A percentile compares a stretch with the other conserved stretches of the same genome.
These are phyloP conservation scores for Eucalyptus pauciflora DNA, from an alignment of 345 rosid species.

Conservation along the genomic window DNA sequence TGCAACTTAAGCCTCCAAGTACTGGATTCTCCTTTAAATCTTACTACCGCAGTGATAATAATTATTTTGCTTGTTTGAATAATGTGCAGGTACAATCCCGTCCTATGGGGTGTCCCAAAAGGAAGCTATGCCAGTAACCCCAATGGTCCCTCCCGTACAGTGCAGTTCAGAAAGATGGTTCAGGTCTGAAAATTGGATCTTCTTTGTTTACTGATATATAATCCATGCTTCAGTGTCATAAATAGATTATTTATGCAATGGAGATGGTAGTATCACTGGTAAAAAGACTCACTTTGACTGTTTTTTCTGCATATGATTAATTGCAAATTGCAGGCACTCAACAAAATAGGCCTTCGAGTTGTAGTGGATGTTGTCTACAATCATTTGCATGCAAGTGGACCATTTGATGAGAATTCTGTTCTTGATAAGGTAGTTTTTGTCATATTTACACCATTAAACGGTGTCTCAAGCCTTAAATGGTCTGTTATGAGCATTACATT, in stretches of 20 bases:
- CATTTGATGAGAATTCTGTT: slow-evolving; percentile 65
- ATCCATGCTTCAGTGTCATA: not conserved
- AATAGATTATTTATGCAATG: not conserved
- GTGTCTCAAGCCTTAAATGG: not conserved
- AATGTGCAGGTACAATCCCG: slow-evolving; percentile 73
- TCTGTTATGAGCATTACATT: not conserved
- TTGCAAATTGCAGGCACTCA: slow-evolving; percentile 45
- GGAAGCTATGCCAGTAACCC: slow-evolving; percentile 93
- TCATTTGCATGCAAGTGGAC: slow-evolving; percentile 88
- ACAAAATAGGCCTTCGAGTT: slow-evolving; percentile 48
- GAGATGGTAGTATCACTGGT: not conserved
- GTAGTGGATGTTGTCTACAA: slow-evolving; percentile 94
- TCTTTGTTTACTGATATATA: not conserved
- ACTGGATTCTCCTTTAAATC: not conserved
- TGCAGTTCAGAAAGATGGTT: slow-evolving; percentile 91
- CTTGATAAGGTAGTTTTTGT: slow-evolving; percentile 67
- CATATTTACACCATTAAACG: not conserved
- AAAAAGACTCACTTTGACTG: not conserved
- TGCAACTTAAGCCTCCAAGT: not conserved
- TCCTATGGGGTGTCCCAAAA: slow-evolving; percentile 94
- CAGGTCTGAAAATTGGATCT: slow-evolving; percentile 40
- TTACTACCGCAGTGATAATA: not conserved
- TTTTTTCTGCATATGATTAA: not conserved
- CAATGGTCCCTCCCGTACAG: slow-evolving; percentile 54
- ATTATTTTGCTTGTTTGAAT: not conserved